Conservation (phyloP, 768 basidiomycete species). For the Macrolepiota dolichaula region DNA sequence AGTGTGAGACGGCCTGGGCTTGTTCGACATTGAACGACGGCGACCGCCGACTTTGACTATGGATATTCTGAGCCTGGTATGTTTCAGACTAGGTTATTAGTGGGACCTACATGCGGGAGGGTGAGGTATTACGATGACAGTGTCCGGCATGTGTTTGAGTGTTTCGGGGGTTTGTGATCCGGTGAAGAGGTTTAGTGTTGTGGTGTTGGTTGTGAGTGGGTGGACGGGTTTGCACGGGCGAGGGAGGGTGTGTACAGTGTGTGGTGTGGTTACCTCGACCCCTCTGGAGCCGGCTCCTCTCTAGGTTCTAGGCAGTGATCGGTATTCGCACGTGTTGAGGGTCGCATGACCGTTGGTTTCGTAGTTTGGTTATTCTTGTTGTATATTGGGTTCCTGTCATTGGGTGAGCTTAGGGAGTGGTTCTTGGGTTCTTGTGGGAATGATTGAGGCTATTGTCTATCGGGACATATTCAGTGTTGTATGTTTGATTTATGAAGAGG, state of each 20-base stretch:
- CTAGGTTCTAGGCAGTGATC: background rate
- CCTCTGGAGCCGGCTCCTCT: background rate
- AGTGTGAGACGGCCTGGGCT: constrained; percentile 9
- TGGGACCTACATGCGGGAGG: constrained; percentile 43
- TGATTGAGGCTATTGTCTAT: background rate
- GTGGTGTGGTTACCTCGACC: background rate
- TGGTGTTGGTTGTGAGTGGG: background rate
- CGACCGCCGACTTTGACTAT: constrained; percentile 28
- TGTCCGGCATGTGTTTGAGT: constrained; percentile 10
- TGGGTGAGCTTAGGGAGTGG: background rate
- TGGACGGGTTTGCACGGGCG: background rate
- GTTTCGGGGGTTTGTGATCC: background rate
- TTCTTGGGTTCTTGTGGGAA: background rate
- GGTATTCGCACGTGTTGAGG: background rate
- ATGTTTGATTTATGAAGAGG: background rate
- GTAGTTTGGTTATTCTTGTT: background rate
- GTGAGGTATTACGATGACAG: constrained; percentile 27
- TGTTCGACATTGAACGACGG: constrained; percentile 14
- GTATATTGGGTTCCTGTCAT: background rate
- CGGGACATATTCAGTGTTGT: background rate
- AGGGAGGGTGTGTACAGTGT: no score
- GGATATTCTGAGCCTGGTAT: background rate
- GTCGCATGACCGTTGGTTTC: background rate
- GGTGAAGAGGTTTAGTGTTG: background rate
- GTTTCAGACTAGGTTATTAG: background rate